These are phyloP conservation scores for Calendula officinalis DNA, from an alignment of 129 eudicot species.

Conservation along the genomic window DNA sequence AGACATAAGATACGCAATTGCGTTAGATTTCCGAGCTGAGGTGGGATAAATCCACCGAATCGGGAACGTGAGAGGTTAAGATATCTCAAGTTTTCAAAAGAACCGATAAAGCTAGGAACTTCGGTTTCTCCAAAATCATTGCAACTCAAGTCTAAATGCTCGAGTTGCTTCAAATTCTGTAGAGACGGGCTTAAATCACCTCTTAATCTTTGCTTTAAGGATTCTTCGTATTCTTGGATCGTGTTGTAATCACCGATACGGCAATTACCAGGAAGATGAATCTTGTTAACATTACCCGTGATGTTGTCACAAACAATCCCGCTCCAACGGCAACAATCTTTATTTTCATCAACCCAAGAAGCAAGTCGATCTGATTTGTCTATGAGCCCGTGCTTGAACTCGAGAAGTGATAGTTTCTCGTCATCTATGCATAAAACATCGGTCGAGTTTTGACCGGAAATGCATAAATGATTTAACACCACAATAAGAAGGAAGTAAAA, in stretches of 20 bases:
- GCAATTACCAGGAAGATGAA: slow-evolving; percentile 21
- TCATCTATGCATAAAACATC: slow-evolving; percentile 19
- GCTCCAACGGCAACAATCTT: slow-evolving; percentile 9
- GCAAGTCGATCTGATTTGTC: slow-evolving; percentile 22
- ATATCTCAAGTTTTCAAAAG: slow-evolving; percentile 9
- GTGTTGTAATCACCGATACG: neutral
- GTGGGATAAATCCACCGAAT: neutral
- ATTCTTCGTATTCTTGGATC: neutral
- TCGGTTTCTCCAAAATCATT: slow-evolving; percentile 13
- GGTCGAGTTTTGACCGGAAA: neutral
- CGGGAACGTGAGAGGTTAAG: slow-evolving; percentile 10
- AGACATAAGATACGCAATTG: neutral
- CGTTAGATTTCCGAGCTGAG: neutral
- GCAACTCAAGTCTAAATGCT: slow-evolving; percentile 9
- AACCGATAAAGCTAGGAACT: slow-evolving; percentile 11
- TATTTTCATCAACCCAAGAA: slow-evolving; percentile 20
- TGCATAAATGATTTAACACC: slow-evolving; percentile 16
- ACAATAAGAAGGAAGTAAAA: slow-evolving; percentile 9
- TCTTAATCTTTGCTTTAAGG: neutral
- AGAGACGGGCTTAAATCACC: slow-evolving; percentile 10
- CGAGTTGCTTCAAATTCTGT: slow-evolving; percentile 7
- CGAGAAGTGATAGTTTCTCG: slow-evolving; percentile 25
- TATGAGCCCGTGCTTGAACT: slow-evolving; percentile 21
- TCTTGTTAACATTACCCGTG: slow-evolving; percentile 26
- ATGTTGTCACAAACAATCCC: slow-evolving; percentile 25